Conservation (phyloP, 805 yeast species). For the Pichia paraexigua region DNA sequence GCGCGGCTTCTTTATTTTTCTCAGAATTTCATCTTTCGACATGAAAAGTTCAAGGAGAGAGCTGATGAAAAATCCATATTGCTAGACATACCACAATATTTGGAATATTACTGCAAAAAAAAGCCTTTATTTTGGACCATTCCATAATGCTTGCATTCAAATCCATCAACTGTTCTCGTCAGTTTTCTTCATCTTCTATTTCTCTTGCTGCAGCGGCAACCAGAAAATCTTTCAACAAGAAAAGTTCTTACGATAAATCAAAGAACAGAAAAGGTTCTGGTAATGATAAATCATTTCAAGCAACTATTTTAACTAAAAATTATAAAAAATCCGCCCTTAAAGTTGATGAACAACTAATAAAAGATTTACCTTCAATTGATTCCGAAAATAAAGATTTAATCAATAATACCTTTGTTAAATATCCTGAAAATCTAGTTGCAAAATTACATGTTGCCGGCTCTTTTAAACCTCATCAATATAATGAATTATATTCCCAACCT, state of each 20-base stretch:
- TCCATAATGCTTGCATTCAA: constrained; percentile 2
- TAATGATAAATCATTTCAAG: constrained; percentile 23
- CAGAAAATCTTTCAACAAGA: constrained; percentile 25
- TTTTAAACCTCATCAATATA: constrained; percentile 59
- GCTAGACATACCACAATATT: not conserved
- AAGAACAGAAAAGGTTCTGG: constrained; percentile 29
- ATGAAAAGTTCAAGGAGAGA: not conserved
- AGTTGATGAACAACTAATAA: constrained; percentile 13
- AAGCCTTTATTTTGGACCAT: not conserved
- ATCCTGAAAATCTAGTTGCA: constrained; percentile 33
- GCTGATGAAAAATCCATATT: not conserved
- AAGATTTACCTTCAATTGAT: constrained; percentile 14
- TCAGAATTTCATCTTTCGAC: not conserved
- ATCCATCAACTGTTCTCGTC: constrained; percentile 3
- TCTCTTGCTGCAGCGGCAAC: constrained; percentile 20
- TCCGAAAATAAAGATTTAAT: constrained; percentile 10
- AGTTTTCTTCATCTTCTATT: constrained; percentile 10
- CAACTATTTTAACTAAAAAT: constrained; percentile 18
- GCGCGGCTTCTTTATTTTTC: not conserved
- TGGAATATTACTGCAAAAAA: not conserved
- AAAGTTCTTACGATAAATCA: constrained; percentile 17
- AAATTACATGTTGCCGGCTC: constrained; percentile 48
- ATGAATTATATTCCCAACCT: constrained; percentile 57
- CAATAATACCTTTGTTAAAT: constrained; percentile 31
- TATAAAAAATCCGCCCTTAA: constrained; percentile 18